Percentiles rank a stretch among this genome's conserved stretches.
These are phyloP conservation scores for Thalia dealbata DNA, from an alignment of 176 grass and related monocot genomes.

Conservation along the genomic window DNA sequence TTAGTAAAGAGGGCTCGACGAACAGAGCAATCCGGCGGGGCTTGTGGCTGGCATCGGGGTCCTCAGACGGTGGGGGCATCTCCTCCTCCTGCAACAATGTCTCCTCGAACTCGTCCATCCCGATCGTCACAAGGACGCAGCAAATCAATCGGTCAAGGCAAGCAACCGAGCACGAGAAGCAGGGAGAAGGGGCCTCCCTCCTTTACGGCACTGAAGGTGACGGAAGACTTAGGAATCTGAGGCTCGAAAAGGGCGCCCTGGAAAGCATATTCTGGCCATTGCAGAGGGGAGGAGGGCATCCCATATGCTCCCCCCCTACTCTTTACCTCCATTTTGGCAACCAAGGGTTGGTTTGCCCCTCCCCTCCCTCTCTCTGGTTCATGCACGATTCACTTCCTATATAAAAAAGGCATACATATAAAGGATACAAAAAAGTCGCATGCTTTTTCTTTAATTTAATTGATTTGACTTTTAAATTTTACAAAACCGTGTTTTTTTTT, in stretches of 20 bases:
- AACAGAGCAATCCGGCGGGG: constrained; percentile 87
- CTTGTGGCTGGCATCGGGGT: constrained; percentile 35
- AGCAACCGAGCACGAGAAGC: not conserved
- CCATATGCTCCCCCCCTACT: not conserved
- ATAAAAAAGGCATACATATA: too few species aligned
- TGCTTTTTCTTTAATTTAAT: too few species aligned
- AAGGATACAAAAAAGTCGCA: too few species aligned
- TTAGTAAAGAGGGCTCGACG: constrained; percentile 52
- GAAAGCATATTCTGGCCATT: not conserved
- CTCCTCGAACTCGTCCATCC: not conserved
- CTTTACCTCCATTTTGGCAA: too few species aligned
- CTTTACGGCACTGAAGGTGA: too few species aligned
- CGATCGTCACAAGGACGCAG: constrained; percentile 1
- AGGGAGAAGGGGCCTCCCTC: not conserved
- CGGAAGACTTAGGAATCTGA: not conserved
- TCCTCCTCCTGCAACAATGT: not conserved
- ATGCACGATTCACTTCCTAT: too few species aligned
- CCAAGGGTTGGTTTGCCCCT: too few species aligned
- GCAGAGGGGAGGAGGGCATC: not conserved
- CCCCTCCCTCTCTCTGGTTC: too few species aligned
- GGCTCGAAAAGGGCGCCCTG: not conserved
- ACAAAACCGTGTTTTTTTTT: too few species aligned
- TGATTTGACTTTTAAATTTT: too few species aligned
- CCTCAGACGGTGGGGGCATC: constrained; percentile 10
- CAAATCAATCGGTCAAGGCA: not conserved